Evolutionary conservation across 305 asterid species (phyloP).

Genomic region (Fraxinus sp.): DNA sequence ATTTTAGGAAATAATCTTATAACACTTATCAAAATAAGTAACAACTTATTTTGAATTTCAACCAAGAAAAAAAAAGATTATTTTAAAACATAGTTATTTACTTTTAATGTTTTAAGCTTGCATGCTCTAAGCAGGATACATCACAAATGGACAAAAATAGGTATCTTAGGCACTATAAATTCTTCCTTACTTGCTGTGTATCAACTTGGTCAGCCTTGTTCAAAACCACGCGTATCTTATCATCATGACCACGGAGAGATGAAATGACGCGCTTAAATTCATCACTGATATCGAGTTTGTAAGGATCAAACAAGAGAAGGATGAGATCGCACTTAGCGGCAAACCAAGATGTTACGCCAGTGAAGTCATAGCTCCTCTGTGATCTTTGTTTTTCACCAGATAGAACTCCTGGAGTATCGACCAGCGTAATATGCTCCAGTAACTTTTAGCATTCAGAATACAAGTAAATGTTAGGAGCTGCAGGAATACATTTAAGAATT

Average conservation of each 20-base stretch:
- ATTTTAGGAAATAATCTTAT: too few relatives aligned
- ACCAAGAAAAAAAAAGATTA: neutral
- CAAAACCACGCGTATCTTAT: slow-evolving; percentile 88
- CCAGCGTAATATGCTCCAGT: slow-evolving; percentile 85
- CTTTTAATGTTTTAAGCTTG: neutral
- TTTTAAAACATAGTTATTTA: neutral
- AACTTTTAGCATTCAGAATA: slow-evolving; percentile 45
- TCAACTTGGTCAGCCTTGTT: slow-evolving; percentile 93
- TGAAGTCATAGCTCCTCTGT: slow-evolving; percentile 90
- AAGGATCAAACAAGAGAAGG: slow-evolving; percentile 85
- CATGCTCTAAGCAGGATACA: neutral
- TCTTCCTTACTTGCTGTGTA: slow-evolving; percentile 68
- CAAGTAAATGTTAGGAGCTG: slow-evolving; percentile 13
- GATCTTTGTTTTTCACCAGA: slow-evolving; percentile 96
- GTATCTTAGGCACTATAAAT: neutral
- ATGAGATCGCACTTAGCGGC: slow-evolving; percentile 89
- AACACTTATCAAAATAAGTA: neutral
- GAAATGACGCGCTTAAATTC: slow-evolving; percentile 82
- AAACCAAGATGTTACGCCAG: slow-evolving; percentile 96
- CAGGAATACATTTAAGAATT: neutral
- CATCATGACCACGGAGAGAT: slow-evolving; percentile 91
- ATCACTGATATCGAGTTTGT: slow-evolving; percentile 88
- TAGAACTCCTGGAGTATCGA: slow-evolving; percentile 88
- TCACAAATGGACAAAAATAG: neutral
- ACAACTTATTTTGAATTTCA: neutral